Evolutionary conservation across 192 early-diverging fungal species (phyloP), one percentile per base, ranked within the genome.

Genomic region (Mortierella antarctica): DNA sequence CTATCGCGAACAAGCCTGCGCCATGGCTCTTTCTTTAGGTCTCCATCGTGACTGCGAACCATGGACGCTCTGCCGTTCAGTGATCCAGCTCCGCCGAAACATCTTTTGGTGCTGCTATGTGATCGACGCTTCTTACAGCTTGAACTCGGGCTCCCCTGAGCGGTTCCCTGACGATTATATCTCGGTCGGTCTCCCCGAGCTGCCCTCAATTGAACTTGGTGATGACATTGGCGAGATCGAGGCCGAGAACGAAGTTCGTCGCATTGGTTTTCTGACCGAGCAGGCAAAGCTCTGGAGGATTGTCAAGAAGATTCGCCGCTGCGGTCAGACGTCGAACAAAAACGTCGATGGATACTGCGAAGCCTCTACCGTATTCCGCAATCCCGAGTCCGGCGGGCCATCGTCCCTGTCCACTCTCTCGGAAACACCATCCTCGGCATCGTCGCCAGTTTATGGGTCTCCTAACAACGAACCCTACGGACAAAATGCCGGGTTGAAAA

Each of bases 281-380:
- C 77, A 80, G 44, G 77, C 77, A n/a, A 80, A 80, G 48, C 60
- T 80, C n/a, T 80, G 77, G 77, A 80, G 52, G 47, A 80, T 80
- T 41, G 77, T 80, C 60, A 80, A 80, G 23, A 80, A 80, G 65
- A 80, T 80, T 41, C 70, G 77, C 41, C 77, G 77, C 2, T 80
- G 77, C 63, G 77, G 77, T 2, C 77, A 80, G 54, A 67, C 77
- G 1, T 80, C 77, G 18, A 67, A 67, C 59, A 71, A 67, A 12
- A 49, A 58, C 10, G 45, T 48, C 0, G 77, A 80, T 8, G 47
- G 69, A 14, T 67, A 71, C 21, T 60, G 56, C 12, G 69, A 80
- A 31, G 77, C 58, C 1, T 49, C 70, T 4, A 67, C 67, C 47
- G 42, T 80, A 2, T 79, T 44, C 57, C 63, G 68, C 50, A 45